These are phyloP conservation scores for Asterella californica DNA, from an alignment of 225 moss, liverwort and hornwort genomes.

Conservation along the genomic window DNA sequence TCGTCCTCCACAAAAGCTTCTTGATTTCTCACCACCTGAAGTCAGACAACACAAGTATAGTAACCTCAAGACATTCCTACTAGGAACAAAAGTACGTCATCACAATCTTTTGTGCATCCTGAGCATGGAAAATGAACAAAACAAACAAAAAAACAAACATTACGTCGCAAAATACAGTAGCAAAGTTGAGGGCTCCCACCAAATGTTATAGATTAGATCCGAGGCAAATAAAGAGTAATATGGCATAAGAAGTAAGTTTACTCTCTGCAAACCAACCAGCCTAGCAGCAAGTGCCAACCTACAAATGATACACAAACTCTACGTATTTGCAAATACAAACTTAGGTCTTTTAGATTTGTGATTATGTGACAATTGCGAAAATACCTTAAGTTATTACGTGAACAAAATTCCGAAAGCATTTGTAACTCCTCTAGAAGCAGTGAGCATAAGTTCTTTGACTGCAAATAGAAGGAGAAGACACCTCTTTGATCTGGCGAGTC, in stretches of 20 bases:
- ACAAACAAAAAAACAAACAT: no score
- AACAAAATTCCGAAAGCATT: neutral
- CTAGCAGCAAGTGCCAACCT: neutral
- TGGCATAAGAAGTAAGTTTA: no score
- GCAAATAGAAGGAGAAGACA: neutral
- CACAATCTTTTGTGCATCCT: neutral
- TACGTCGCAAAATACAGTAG: no score
- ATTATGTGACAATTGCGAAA: no score
- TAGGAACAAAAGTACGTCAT: no score
- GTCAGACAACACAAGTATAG: neutral
- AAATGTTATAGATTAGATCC: no score
- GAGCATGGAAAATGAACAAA: neutral
- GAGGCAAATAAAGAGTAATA: no score
- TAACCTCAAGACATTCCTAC: neutral
- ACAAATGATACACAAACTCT: neutral
- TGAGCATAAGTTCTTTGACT: neutral
- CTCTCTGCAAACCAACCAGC: neutral
- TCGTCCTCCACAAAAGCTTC: slow-evolving; percentile 51
- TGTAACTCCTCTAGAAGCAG: neutral
- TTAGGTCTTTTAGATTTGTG: neutral
- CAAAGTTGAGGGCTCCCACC: no score
- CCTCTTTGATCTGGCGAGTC: slow-evolving; percentile 80
- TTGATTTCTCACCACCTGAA: slow-evolving; percentile 60
- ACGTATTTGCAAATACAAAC: neutral
- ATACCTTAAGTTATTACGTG: no score